A percentile compares a stretch with the other conserved stretches of the same genome.
Conservation (phyloP, 169 alveolate species). For the Pseudocohnilembus persalinus region DNA sequence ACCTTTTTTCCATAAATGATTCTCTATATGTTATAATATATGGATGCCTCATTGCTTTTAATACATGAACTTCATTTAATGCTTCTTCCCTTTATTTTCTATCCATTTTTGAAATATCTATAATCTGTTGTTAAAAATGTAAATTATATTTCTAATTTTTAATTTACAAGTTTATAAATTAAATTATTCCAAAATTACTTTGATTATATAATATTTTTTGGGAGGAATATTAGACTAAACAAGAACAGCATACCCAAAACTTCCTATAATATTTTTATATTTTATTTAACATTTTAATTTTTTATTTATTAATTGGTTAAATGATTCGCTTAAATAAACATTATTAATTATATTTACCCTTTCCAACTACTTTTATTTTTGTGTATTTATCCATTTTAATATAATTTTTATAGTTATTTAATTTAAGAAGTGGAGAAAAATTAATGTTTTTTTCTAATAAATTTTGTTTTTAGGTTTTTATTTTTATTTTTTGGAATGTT, state of each 20-base stretch:
- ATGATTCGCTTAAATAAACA: not conserved
- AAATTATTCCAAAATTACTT: conserved; percentile 33
- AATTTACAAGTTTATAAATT: too few species aligned
- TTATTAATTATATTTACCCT: conserved; percentile 59
- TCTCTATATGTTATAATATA: conserved; percentile 91
- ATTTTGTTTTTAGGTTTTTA: too few species aligned
- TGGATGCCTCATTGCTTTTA: conserved; percentile 91
- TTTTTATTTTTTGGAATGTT: too few species aligned
- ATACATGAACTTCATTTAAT: conserved; percentile 79
- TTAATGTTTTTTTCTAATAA: too few species aligned
- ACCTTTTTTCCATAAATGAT: conserved; percentile 86
- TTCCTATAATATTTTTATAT: conserved; percentile 20
- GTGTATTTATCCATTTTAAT: conserved; percentile 83
- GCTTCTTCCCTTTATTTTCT: conserved; percentile 74
- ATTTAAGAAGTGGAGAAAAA: too few species aligned
- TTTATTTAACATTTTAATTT: not conserved
- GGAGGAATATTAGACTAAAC: conserved; percentile 62
- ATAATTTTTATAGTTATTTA: too few species aligned
- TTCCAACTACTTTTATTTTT: conserved; percentile 83
- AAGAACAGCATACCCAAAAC: conserved; percentile 84
- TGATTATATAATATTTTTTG: conserved; percentile 78
- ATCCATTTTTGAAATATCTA: conserved; percentile 69
- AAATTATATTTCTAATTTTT: too few species aligned
- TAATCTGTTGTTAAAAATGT: conserved; percentile 28
- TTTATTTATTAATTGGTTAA: not conserved